Base-by-base conservation (phyloP, 805 yeast species). In the Saccharomycodes ludwigii region DNA sequence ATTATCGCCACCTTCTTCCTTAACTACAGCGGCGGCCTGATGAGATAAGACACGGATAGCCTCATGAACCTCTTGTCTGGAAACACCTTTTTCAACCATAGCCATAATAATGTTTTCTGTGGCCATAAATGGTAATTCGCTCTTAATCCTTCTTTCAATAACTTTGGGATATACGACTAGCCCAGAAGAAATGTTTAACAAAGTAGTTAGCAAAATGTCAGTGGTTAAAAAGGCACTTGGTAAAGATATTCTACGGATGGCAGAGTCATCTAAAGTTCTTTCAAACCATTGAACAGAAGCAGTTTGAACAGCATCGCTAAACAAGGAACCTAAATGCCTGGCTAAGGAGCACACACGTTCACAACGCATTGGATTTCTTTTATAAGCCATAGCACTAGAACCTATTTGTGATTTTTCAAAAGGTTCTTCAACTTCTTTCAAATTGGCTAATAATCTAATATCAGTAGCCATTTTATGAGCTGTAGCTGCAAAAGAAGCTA, bases 201-300 rank as follows among this genome's bases (percentile, higher is more conserved):
- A 63, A 31, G 98, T 91, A 18, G 93, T 73, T 45, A 88, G 66
- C 43, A 91, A 68, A 49, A 88, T 88, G 60, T 91, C 98, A 13
- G 95, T 91, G 34, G 97, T 85, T 57, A 91, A 67, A 64, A 91
- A 91, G 3, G 97, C 97, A 31, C 94, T 82, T 30, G 98, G 98
- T 41, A 91, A 66, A 16, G 95, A 80, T 48, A 91, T 91, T 67
- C 98, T 78, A 66, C 98, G 80, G 51, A 88, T 88, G 32, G 98
- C 98, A 36, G 94, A 80, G 61, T 91, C 98, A 61, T 91, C 98
- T 52, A 91, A 71, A 21, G 98, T 91, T 66, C 98, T 82, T 68
- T 91, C 98, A 56, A 91, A 91, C 98, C 98, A 91, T 65, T 91
- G 98, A 31, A 91, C 97, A 21, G 95, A 79, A 6, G 97, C 93